Evolutionary conservation across 441 rosid species (phyloP).

Genomic region (Biscutella laevigata): DNA sequence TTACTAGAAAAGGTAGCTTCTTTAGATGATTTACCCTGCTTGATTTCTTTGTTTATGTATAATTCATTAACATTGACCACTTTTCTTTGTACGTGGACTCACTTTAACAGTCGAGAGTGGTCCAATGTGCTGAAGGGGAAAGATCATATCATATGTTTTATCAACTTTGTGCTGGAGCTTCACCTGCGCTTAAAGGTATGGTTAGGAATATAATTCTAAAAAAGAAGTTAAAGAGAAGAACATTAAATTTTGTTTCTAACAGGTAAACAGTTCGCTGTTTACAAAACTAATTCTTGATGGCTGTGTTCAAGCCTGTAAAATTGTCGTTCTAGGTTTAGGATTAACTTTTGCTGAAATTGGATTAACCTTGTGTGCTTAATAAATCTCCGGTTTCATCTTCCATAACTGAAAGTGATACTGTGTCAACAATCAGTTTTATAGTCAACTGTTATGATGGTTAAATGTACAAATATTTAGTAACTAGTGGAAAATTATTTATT

Average conservation of each 20-base stretch:
- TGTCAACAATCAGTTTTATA: conserved; percentile 1
- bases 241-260: too few relatives aligned
- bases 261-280: too few relatives aligned
- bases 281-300: not conserved
- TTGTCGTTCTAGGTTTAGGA: not conserved
- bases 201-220: conserved; percentile 10
- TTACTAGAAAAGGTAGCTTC: conserved; percentile 87
- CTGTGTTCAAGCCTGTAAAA: not conserved
- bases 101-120: conserved; percentile 88
- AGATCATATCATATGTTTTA: conserved; percentile 98
- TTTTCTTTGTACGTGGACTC: conserved; percentile 17
- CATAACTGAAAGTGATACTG: not conserved
- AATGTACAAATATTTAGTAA: not conserved
- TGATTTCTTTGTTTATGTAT: conserved; percentile 2
- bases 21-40: conserved; percentile 23
- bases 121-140: conserved; percentile 93
- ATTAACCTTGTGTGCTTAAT: not conserved
- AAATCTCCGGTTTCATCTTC: not conserved
- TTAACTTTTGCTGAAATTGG: not conserved
- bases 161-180: conserved; percentile 98
- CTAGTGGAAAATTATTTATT: conserved; percentile 6
- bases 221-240: not conserved
- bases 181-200: conserved; percentile 65
- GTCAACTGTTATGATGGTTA: not conserved
- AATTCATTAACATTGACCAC: conserved; percentile 14